Evolutionary conservation across 352 stramenopile genomes (phyloP), one percentile per base, ranked within the genome.

Genomic region (Phytophthora ramorum): DNA sequence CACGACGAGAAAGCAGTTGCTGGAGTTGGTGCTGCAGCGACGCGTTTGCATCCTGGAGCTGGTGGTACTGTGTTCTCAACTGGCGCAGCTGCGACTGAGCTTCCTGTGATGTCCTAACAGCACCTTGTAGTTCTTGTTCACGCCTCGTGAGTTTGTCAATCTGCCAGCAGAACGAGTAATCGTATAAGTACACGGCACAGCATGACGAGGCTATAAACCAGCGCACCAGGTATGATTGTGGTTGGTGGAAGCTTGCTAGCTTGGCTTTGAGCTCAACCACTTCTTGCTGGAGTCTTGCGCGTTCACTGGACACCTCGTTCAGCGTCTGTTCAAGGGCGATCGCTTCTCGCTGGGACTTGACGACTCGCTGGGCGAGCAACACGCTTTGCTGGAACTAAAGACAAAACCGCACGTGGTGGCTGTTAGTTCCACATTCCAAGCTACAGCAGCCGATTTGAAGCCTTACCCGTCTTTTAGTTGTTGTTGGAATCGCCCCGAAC

Each of bases 331-430:
- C 50, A 1, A 83, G 61, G 2, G 75, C 69, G 3, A 88, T 78
- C 6, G 62, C 53, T 47, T 93, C 69, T 44, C 75, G 76, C 34
- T 93, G 83, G 28, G 68, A 76, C 55, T 90, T 89, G 7, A 93
- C 85, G 1, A 92, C 74, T n/a, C 75, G 78, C 49, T 92, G 85
- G 0, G 81, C 85, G 0, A 93, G 73, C 40, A 78, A 50, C 4
- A 91, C 83, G 38, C 83, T 92, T 34, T 93, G 85, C 28, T 92
- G 78, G 58, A 93, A 93, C 85, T 93, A 58, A 59, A 19, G 19
- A 5, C 12, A 38, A 52, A 16, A 43, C 34, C 14, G 5, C 2
- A 56, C 7, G 16, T 20, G 10, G 19, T 9, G 20, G 24, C 6
- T 13, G 38, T 45, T n/a, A 60, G 48, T 24, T 34, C 17, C 9